phyloP scores from a whole-genome alignment of 2,329 filamentous ascomycete species.

The Sarocladium strictum region DNA sequence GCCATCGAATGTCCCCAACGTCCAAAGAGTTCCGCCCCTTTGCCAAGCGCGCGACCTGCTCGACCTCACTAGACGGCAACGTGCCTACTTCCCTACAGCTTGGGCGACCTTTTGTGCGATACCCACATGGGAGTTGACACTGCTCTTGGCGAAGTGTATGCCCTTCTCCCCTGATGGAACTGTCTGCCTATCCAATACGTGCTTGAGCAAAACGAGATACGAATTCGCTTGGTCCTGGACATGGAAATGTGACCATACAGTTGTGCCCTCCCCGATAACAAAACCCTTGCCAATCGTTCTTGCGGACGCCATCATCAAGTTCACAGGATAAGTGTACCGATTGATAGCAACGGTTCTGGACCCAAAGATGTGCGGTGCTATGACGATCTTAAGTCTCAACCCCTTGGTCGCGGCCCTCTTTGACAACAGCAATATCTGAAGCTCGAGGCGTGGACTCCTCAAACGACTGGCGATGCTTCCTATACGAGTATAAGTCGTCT shows the following conservation, averaged over 20 bases:
- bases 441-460: not conserved
- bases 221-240: not conserved
- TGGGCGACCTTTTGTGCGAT: not conserved
- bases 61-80: not conserved
- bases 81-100: not conserved
- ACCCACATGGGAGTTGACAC: not conserved
- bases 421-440: not conserved
- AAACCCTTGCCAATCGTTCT: not conserved
- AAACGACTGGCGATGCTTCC: not conserved
- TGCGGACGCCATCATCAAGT: not conserved
- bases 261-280: not conserved
- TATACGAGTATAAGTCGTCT: not conserved
- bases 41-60: not conserved
- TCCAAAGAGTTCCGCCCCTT: not conserved
- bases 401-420: not conserved
- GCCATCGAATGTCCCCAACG: not conserved
- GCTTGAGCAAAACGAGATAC: not conserved
- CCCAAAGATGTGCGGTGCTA: not conserved
- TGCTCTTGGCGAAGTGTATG: not conserved
- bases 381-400: not conserved
- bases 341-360: not conserved
- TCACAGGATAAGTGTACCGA: not conserved
- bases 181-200: not conserved
- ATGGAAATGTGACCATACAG: not conserved
- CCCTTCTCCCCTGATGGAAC: conserved; percentile 1